Percentiles rank a stretch among this genome's conserved stretches.
Evolutionary conservation across 1,284 basidiomycete genomes (phyloP).

Genomic region (Wallemia hederae): DNA sequence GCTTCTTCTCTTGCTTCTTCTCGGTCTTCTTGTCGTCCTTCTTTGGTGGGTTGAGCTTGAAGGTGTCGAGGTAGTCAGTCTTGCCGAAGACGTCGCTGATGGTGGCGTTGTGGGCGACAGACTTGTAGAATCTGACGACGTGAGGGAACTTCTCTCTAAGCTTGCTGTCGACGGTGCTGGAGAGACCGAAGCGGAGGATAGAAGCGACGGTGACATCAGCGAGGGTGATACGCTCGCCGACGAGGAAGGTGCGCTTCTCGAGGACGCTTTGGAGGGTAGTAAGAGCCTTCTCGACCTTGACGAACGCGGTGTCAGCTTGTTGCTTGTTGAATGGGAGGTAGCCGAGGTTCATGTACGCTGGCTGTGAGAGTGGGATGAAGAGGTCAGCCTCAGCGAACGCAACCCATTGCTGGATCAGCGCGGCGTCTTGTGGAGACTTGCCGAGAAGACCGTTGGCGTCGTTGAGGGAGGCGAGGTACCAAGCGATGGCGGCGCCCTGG

Average conservation of each 20-base stretch:
- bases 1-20: slow-evolving; percentile 18
- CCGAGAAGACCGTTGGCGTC: slow-evolving; percentile 37
- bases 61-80: slow-evolving; percentile 32
- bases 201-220: slow-evolving; percentile 53
- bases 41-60: slow-evolving; percentile 40
- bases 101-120: slow-evolving; percentile 50
- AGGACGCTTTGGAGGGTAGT: slow-evolving; percentile 30
- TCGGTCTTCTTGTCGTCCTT: slow-evolving; percentile 30
- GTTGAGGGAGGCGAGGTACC: slow-evolving; percentile 42
- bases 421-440: slow-evolving; percentile 25
- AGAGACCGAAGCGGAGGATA: slow-evolving; percentile 24
- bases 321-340: slow-evolving; percentile 16
- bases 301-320: slow-evolving; percentile 9
- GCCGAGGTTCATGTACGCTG: slow-evolving; percentile 10
- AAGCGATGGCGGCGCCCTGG: slow-evolving; percentile 53
- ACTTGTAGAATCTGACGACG: slow-evolving; percentile 52
- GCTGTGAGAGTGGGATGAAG: slow-evolving; percentile 10
- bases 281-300: slow-evolving; percentile 18
- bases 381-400: slow-evolving; percentile 33
- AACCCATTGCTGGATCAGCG: slow-evolving; percentile 36
- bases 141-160: slow-evolving; percentile 40
- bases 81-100: slow-evolving; percentile 36
- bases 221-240: slow-evolving; percentile 73
- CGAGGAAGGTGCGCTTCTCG: slow-evolving; percentile 65
- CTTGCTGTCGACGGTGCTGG: slow-evolving; percentile 27